Evolutionary conservation across 1,284 basidiomycete genomes (phyloP), one percentile per base, ranked within the genome.

Genomic region (Pterulicium gracile): DNA sequence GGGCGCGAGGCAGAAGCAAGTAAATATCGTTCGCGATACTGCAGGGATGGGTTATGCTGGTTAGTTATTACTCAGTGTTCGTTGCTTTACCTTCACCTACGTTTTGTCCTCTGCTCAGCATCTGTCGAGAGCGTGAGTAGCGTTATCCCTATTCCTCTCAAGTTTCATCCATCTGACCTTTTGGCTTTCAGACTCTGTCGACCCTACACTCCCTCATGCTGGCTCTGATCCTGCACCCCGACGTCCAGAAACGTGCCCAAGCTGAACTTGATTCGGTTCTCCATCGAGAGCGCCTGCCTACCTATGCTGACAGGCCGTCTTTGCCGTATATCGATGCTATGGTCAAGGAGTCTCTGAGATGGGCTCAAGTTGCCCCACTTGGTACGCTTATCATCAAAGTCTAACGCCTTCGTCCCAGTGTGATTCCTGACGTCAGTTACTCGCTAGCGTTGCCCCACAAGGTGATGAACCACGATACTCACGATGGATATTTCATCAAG

Each of bases 361-460:
- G 73, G 72, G 68, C 67, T 49, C 72, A 74, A 17, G 68, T 70
- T 20, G 65, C 69, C 19, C 73, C 73, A 44, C 57, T 74, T 42
- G 71, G 72, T 70, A 34, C 46, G 54, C 58, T 4, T 27, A n/a
- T n/a, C n/a, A n/a, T n/a, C n/a, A n/a, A n/a, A n/a, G n/a, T n/a
- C n/a, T n/a, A n/a, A n/a, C n/a, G n/a, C n/a, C n/a, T n/a, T n/a
- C n/a, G n/a, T n/a, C n/a, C n/a, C n/a, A n/a, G n/a, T 7, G 48
- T 44, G 48, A 43, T 13, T 43, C 18, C 7, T 41, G 39, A n/a
- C 12, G 7, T n/a, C 39, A 48, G 17, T n/a, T 42, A 23, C 34
- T 27, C n/a, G 53, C 55, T 43, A 71, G 69, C 67, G 47, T 55
- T 70, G 48, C 68, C 70, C 17, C 69, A 72, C 49, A 68, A 66